A percentile compares a stretch with the other conserved stretches of the same genome.
Evolutionary conservation across 345 rosid genomes (phyloP).

Genomic region (Conringia planisiliqua): DNA sequence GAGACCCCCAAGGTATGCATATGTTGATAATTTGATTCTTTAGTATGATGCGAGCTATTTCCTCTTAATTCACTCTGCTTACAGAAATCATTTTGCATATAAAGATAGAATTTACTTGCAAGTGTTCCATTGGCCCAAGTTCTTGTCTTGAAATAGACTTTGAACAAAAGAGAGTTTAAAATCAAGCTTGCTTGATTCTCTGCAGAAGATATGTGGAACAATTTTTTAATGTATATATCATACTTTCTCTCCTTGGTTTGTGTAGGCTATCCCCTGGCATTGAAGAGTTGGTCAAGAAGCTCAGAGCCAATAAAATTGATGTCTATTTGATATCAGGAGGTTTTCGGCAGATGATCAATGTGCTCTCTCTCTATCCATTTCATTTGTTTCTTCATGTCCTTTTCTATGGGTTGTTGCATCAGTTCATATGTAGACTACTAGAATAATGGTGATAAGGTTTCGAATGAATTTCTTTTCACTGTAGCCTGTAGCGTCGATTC

Average conservation of each 20-base stretch:
- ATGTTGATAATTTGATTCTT: not conserved
- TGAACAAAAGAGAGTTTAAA: conserved; percentile 7
- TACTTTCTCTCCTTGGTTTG: conserved; percentile 3
- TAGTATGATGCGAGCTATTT: not conserved
- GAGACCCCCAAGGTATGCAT: conserved; percentile 72
- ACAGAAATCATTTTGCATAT: not conserved
- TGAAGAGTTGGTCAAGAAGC: conserved; percentile 66
- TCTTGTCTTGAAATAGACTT: conserved; percentile 3
- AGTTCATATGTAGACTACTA: not conserved
- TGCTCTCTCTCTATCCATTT: conserved; percentile 34
- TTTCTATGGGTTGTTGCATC: conserved; percentile 6
- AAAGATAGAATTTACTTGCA: not conserved
- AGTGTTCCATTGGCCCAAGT: not conserved
- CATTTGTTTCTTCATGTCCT: conserved; percentile 2
- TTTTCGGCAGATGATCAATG: conserved; percentile 96
- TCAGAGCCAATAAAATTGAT: conserved; percentile 56
- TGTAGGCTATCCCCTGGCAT: conserved; percentile 85
- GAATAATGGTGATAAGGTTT: conserved; percentile 2
- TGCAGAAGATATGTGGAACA: conserved; percentile 9
- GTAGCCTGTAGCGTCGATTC: conserved; percentile 88
- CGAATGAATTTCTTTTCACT: not conserved
- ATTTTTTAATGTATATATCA: not conserved
- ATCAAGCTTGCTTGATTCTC: conserved; percentile 13
- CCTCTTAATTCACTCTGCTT: conserved; percentile 7
- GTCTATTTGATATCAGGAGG: conserved; percentile 94